Percentiles rank a stretch among this genome's conserved stretches.
These are phyloP conservation scores for Ophiobolus disseminans DNA, from an alignment of 2,329 filamentous ascomycete species.

Conservation along the genomic window DNA sequence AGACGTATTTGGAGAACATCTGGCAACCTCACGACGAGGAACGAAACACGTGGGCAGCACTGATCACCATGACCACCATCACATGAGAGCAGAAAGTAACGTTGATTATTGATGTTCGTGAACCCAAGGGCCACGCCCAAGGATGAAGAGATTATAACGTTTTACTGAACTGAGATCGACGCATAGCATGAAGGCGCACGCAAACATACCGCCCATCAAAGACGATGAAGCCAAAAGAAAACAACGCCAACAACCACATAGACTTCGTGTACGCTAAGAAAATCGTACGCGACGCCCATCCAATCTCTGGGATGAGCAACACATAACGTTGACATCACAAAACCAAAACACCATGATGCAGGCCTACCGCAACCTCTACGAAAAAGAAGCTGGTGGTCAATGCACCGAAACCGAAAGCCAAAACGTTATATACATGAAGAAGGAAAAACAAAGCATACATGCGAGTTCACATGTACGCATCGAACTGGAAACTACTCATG, in stretches of 20 bases:
- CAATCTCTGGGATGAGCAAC: not conserved
- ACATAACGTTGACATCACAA: slow-evolving; percentile 1
- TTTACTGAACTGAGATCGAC: no score
- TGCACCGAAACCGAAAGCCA: slow-evolving; percentile 19
- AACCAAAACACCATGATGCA: slow-evolving; percentile 19
- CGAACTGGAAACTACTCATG: slow-evolving; percentile 37
- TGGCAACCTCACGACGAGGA: not conserved
- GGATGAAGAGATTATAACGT: slow-evolving; percentile 2
- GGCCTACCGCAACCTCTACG: slow-evolving; percentile 33
- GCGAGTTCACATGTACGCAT: slow-evolving; percentile 30
- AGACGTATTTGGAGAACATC: no score
- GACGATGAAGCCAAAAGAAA: no score
- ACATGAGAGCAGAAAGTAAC: not conserved
- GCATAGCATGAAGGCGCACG: no score
- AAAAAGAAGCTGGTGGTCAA: slow-evolving; percentile 31
- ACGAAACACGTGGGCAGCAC: not conserved
- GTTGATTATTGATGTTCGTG: slow-evolving; percentile 3
- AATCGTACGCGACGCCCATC: slow-evolving; percentile 1
- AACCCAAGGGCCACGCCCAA: not conserved
- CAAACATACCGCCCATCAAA: no score
- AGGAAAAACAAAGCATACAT: slow-evolving; percentile 8
- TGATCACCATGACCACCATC: not conserved
- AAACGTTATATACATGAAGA: slow-evolving; percentile 20
- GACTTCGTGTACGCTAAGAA: slow-evolving; percentile 1
- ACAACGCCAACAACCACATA: not conserved